These are phyloP conservation scores for Clohesyomyces aquaticus DNA, from an alignment of 495 filamentous ascomycete genomes.

Conservation along the genomic window DNA sequence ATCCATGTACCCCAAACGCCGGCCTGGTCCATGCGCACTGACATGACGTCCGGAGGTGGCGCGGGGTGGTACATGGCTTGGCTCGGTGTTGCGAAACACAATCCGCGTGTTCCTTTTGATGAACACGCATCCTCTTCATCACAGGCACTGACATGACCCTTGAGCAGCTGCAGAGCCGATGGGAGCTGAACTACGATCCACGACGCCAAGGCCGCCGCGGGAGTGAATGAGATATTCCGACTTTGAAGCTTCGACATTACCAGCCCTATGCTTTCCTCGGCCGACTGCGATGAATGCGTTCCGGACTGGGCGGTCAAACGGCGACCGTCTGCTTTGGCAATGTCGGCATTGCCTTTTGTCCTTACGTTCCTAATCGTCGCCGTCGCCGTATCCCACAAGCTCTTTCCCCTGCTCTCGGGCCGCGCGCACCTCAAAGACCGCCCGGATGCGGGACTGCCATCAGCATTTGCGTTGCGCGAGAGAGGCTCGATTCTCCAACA, in stretches of 20 bases:
- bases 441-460: slow-evolving; percentile 56
- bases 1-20: neutral
- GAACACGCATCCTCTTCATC: neutral
- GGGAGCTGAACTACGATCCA: slow-evolving; percentile 15
- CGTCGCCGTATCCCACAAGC: slow-evolving; percentile 59
- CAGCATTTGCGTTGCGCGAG: slow-evolving; percentile 43
- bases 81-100: slow-evolving; percentile 15
- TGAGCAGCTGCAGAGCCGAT: slow-evolving; percentile 10
- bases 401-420: slow-evolving; percentile 67
- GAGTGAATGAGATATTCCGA: neutral
- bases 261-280: slow-evolving; percentile 45
- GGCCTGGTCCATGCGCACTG: neutral
- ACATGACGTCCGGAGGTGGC: neutral
- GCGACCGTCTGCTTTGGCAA: slow-evolving; percentile 43
- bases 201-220: slow-evolving; percentile 12
- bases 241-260: neutral
- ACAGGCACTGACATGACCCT: slow-evolving; percentile 16
- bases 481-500: slow-evolving; percentile 33
- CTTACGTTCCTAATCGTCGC: slow-evolving; percentile 63
- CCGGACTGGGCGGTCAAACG: slow-evolving; percentile 41
- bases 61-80: neutral
- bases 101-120: slow-evolving; percentile 14
- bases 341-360: slow-evolving; percentile 62
- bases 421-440: slow-evolving; percentile 51
- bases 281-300: slow-evolving; percentile 53